Base-by-base conservation (phyloP, 2,329 filamentous ascomycete species). In the Penicillium sumatraense region DNA sequence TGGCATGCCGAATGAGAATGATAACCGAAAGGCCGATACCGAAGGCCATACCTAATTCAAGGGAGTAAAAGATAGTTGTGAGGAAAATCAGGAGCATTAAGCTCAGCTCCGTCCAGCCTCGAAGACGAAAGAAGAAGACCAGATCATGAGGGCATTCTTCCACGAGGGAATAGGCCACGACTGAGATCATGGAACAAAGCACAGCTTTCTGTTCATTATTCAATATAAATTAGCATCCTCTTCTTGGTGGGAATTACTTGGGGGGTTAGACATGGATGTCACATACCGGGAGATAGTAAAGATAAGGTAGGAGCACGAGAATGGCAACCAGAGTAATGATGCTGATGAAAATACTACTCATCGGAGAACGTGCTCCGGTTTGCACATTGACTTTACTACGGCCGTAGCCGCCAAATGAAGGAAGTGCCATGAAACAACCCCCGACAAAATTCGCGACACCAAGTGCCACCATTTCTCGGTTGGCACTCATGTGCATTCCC, bases 121-220 rank as follows among this genome's bases (percentile, higher is more conserved):
- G 85, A 57, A 99, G 93, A 49, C 83, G 85, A 54, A 90, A 76
- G 79, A 98, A 99, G 81, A 98, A 99, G 46, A 83, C 80, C 58
- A 99, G 86, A 72, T 99, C 95, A 67, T 95, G 89, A 0, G 95
- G 95, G 11, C 91, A 91, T 80, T 99, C 95, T 78, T 99, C 95
- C 57, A 98, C 90, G 6, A 99, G 83, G 18, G 92, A 95, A 79
- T 89, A 96, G 18, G 95, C 95, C 23, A 99, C 93, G 2, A 97
- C 93, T 13, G 90, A 93, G 57, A 99, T 96, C 86, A 98, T 95
- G 16, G 93, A 85, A 16, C 88, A 96, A 18, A 99, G 83, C 1
- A 98, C 92, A 4, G 91, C 91, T 89, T 96, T 97, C 88, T 95
- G 65, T 53, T 47, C 1, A 1, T 11, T 21, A 65, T 53, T 47